Evolutionary conservation across 257 asterid species (phyloP).

Genomic region (Nicotiana obtusifolia): DNA sequence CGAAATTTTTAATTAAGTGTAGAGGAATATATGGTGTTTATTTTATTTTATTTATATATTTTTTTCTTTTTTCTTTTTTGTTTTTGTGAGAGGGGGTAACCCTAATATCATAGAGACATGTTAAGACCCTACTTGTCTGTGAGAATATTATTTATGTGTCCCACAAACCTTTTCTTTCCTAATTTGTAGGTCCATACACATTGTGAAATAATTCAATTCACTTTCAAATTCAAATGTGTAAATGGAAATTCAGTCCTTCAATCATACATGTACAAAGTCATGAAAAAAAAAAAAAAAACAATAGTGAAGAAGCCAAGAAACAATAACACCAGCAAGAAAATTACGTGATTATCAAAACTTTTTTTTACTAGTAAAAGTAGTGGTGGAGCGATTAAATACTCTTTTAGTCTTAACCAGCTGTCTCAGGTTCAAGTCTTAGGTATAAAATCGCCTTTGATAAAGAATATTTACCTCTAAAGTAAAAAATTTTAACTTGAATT

Average conservation of each 20-base stretch:
- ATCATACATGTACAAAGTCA: constrained; percentile 1
- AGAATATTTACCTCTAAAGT: too few species aligned
- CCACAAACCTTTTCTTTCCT: background rate
- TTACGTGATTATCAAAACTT: background rate
- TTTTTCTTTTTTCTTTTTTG: too few species aligned
- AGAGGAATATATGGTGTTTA: background rate
- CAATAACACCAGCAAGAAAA: too few species aligned
- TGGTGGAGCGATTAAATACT: too few species aligned
- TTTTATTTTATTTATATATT: background rate
- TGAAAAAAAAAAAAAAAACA: too few species aligned
- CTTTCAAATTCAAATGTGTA: background rate
- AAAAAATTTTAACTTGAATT: fast-evolving
- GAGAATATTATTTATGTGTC: constrained; percentile 13
- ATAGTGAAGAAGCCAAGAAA: too few species aligned
- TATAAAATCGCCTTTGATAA: too few species aligned
- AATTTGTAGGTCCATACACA: constrained; percentile 10
- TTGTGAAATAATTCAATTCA: constrained; percentile 14
- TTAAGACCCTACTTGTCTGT: constrained; percentile 22
- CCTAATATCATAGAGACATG: constrained; percentile 13
- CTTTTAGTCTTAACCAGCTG: fast-evolving
- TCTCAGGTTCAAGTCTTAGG: fast-evolving
- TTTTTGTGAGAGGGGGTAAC: background rate
- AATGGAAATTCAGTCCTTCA: constrained; percentile 10
- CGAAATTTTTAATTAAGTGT: too few species aligned
- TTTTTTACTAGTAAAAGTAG: too few species aligned